Evolutionary conservation across 345 rosid species (phyloP), one percentile per base, ranked within the genome.

Genomic region (Streptanthus diversifolius): DNA sequence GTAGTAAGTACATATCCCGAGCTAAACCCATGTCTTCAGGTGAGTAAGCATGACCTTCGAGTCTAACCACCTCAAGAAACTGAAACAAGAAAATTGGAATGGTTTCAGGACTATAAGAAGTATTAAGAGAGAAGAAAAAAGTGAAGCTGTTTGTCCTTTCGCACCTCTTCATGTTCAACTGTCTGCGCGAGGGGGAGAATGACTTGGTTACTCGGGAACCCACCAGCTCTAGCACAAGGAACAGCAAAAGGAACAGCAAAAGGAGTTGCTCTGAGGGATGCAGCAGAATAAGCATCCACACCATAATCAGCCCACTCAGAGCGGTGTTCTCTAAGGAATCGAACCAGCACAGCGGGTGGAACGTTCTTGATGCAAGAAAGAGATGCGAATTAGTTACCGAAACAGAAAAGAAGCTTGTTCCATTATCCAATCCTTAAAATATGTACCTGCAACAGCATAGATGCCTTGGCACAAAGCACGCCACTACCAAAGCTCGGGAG

Each of bases 251-350:
- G 98, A 72, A 89, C 88, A 48, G 89, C 86, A 53, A 85, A 93
- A n/a, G 97, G 91, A 75, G 83, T 91, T 40, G 95, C 81, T 71
- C 88, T 88, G 40, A 93, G 92, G 37, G 92, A 91, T 17, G 92
- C 83, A 8, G 95, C 91, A 63, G 98, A 87, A 75, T 90, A 93
- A 3, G 88, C 82, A 80, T 93, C 97, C 37, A 93, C 88, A 10
- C 92, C 98, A 52, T 88, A 87, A 80, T 93, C 97, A 60, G 98
- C 97, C 98, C 98, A 93, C 71, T 93, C 97, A 0, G 98, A 91
- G 1, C 98, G 97, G 75, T 93, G 98, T 71, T 93, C 98, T 80
- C 98, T 88, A 71, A 93, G 82, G 81, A 93, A 93, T 6, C 91
- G 95, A 73, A 91, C 89, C 71, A 93, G 85, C 41, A 93, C 81